Evolutionary conservation across 441 rosid species (phyloP).

Genomic region (Pelargonium citronellum): DNA sequence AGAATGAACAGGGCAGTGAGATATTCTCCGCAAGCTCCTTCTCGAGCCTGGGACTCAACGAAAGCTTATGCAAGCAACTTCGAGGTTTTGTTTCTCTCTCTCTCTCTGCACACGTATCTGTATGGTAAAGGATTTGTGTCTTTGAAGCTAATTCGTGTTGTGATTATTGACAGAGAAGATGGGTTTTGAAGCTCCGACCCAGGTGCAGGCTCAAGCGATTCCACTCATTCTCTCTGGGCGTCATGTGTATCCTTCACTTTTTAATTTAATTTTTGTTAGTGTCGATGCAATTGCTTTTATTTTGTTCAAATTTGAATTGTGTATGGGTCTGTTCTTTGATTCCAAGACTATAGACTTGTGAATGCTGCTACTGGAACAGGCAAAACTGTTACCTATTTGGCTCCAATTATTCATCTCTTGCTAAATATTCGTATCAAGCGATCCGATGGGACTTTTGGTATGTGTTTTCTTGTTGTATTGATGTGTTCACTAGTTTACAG

Average conservation of each 20-base stretch:
- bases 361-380: conserved; percentile 94
- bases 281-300: not conserved
- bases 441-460: conserved; percentile 78
- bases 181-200: conserved; percentile 77
- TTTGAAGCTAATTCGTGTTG: not conserved
- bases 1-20: not conserved
- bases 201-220: conserved; percentile 86
- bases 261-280: not conserved
- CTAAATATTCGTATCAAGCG: conserved; percentile 59
- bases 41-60: not conserved
- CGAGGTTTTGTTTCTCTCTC: not conserved
- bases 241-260: conserved; percentile 63
- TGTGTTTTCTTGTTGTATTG: conserved; percentile 10
- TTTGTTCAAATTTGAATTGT: not conserved
- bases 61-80: conserved; percentile 4
- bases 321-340: conserved; percentile 18
- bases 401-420: conserved; percentile 79
- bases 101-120: not conserved
- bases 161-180: conserved; percentile 49
- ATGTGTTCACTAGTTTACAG: not conserved
- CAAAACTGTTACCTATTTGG: conserved; percentile 83
- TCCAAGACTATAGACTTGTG: conserved; percentile 52
- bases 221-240: conserved; percentile 86
- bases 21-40: conserved; percentile 4
- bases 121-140: not conserved